Base-by-base conservation (phyloP, 2,329 filamentous ascomycete genomes). In the Neoscytalidium dimidiatum region DNA sequence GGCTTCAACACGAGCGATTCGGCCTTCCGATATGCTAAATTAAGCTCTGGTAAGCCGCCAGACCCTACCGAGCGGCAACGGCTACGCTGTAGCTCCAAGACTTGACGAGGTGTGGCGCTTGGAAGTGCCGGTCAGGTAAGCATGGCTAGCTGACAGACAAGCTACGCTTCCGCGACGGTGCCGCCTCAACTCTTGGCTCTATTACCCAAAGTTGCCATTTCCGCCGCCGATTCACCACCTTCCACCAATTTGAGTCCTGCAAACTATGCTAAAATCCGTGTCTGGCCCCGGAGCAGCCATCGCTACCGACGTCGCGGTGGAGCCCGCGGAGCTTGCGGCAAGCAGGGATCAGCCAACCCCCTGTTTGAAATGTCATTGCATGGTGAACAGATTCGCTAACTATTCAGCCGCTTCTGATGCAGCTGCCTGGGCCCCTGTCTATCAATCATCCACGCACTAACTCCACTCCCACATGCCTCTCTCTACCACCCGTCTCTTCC, bases 121-220 rank as follows among this genome's bases (percentile, higher is more conserved):
- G 41, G 35, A 60, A 33, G 26, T 60, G 56, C 56, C 56, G n/a
- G 56, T 11, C 53, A 21, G 14, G 56, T 60, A 17, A 46, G 56
- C 56, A 33, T 46, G 56, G 56, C 41, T 60, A 60, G 56, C 56
- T 60, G 56, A 46, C 41, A 17, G 26, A 23, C 28, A 33, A 26
- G 14, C 56, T 46, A n/a, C 26, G 23, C 17, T 28, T 31, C 38
- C 38, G 56, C 56, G 19, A 26, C n/a, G n/a, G 26, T 17, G 7
- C 56, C 49, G 61, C 49, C 61, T 64, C 61, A 23, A 44, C 26
- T 35, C 61, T 64, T 64, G 61, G 61, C 49, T 53, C 28, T 56
- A 46, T 64, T 56, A 23, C 61, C 35, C 31, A 56, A 56, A 44
- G 33, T 46, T 26, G 51, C 19, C 21, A 64, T 64, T 53, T 28